Conservation (phyloP, 2,329 filamentous ascomycete species). For the Lachnellula suecica region DNA sequence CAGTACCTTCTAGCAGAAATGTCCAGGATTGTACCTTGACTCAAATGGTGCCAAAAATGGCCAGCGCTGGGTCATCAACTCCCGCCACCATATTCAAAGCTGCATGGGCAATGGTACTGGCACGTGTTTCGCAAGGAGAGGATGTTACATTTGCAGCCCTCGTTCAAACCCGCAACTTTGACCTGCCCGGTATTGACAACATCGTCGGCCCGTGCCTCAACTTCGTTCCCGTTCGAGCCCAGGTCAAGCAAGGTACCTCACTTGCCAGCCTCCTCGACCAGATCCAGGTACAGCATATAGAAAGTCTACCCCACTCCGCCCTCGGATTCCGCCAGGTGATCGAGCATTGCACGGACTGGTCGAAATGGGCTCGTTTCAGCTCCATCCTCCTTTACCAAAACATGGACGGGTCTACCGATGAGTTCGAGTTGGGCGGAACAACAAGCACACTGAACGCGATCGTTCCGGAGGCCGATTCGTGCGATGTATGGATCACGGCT, state of each 20-base stretch:
- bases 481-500: background rate
- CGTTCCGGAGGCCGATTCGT: background rate
- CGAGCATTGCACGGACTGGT: slow-evolving; percentile 12
- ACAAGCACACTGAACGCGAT: background rate
- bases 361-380: background rate
- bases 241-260: slow-evolving; percentile 29
- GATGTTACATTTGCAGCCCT: slow-evolving; percentile 43
- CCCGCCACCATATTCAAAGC: slow-evolving; percentile 12
- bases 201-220: slow-evolving; percentile 43
- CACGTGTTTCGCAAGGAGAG: slow-evolving; percentile 34
- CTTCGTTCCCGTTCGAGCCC: slow-evolving; percentile 40
- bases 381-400: slow-evolving; percentile 4
- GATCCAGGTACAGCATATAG: slow-evolving; percentile 44
- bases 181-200: slow-evolving; percentile 35
- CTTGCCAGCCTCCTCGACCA: slow-evolving; percentile 40
- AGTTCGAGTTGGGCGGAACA: background rate
- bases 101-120: slow-evolving; percentile 40
- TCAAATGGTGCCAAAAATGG: background rate
- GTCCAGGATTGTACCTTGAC: slow-evolving; percentile 1
- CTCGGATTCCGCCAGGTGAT: slow-evolving; percentile 42
- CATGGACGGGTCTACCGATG: background rate
- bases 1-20: slow-evolving; percentile 1
- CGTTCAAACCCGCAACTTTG: slow-evolving; percentile 38
- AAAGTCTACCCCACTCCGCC: slow-evolving; percentile 30
- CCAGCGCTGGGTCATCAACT: background rate